Evolutionary conservation across 2,329 filamentous ascomycete species (phyloP).

Genomic region (Fusarium solani-melongenae): DNA sequence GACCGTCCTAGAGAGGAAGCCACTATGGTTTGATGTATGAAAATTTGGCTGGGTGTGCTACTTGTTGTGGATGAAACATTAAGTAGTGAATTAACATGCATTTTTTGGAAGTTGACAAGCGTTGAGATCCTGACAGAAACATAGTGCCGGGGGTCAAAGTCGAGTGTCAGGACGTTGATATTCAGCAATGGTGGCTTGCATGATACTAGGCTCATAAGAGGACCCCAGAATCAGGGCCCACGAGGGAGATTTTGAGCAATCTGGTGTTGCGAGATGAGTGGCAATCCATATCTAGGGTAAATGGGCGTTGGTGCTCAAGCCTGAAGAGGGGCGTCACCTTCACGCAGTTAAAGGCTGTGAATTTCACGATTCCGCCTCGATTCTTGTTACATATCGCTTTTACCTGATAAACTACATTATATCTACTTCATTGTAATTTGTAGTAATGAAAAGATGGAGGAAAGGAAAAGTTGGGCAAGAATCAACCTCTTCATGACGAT

Average conservation of each 20-base stretch:
- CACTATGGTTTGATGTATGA: too few species aligned
- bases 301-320: neutral
- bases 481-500: neutral
- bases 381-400: neutral
- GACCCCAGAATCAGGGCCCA: neutral
- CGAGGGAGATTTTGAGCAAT: too few species aligned
- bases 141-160: rapidly evolving
- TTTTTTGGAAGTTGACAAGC: too few species aligned
- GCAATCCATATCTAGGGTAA: neutral
- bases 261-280: neutral
- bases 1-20: too few species aligned
- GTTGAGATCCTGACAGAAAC: too few species aligned
- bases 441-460: neutral
- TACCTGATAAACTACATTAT: neutral
- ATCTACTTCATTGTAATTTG: neutral
- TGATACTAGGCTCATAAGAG: neutral
- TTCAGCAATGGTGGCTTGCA: neutral
- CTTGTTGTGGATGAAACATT: too few species aligned
- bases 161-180: neutral
- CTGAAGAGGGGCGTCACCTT: too few species aligned
- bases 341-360: too few species aligned
- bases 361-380: neutral
- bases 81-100: too few species aligned
- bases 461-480: neutral
- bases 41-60: too few species aligned